Percentiles rank a stretch among this genome's conserved stretches.
These are phyloP conservation scores for Suillus decipiens DNA, from an alignment of 768 basidiomycete species.

Conservation along the genomic window DNA sequence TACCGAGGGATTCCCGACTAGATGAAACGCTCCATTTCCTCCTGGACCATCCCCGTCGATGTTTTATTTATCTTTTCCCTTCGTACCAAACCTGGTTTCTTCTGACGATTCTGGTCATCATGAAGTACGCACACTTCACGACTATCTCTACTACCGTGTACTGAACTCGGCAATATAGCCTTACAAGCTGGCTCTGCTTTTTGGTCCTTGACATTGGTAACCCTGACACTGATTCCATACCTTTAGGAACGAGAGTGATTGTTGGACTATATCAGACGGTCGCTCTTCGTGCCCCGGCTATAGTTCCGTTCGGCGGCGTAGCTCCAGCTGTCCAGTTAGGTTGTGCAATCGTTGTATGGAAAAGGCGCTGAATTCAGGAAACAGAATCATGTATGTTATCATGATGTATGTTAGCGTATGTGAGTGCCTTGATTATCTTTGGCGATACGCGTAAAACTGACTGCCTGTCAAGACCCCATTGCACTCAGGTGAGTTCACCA, in stretches of 20 bases:
- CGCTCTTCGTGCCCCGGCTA: conserved; percentile 81
- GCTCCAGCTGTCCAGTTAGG: conserved; percentile 89
- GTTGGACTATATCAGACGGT: conserved; percentile 79
- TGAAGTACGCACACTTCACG: conserved; percentile 58
- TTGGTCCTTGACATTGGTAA: conserved; percentile 87
- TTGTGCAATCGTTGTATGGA: not conserved
- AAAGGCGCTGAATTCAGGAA: not conserved
- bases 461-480: conserved; percentile 58
- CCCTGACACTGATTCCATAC: conserved; percentile 63
- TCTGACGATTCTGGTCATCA: conserved; percentile 58
- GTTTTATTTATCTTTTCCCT: conserved; percentile 89
- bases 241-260: conserved; percentile 67
- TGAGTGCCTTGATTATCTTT: conserved; percentile 40
- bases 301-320: conserved; percentile 70
- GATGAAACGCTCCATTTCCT: conserved; percentile 88
- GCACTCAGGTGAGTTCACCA: conserved; percentile 63
- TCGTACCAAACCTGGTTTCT: conserved; percentile 95
- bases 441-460: not conserved
- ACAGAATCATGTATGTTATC: conserved; percentile 80
- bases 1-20: conserved; percentile 57
- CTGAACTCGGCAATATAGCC: conserved; percentile 37
- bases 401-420: conserved; percentile 94
- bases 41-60: conserved; percentile 91
- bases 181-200: conserved; percentile 89
- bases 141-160: not conserved